Evolutionary conservation across 1,284 basidiomycete species (phyloP).

Genomic region (Marasmius fiardii): DNA sequence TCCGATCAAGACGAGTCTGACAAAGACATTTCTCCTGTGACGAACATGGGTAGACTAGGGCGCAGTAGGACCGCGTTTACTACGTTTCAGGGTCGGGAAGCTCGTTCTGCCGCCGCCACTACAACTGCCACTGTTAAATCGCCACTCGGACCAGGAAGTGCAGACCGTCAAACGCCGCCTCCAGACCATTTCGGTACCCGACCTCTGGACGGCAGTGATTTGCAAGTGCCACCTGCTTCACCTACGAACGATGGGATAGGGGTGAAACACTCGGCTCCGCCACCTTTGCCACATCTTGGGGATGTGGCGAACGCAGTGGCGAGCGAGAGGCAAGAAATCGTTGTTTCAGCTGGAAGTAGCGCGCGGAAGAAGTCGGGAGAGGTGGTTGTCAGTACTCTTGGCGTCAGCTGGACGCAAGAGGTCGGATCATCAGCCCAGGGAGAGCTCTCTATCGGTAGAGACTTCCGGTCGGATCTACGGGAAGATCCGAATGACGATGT

Average conservation of each 20-base stretch:
- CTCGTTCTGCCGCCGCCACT: neutral
- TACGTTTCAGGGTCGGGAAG: neutral
- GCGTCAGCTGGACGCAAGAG: neutral
- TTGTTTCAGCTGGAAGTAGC: neutral
- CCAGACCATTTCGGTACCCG: too few relatives aligned
- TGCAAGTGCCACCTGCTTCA: too few relatives aligned
- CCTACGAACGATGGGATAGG: too few relatives aligned
- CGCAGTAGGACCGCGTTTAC: neutral
- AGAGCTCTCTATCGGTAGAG: neutral
- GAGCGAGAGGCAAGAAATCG: neutral
- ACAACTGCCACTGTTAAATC: neutral
- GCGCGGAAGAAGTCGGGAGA: neutral
- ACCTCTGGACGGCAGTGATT: too few relatives aligned
- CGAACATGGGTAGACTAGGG: neutral
- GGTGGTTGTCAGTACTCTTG: neutral
- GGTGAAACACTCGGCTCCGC: neutral
- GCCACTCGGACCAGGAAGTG: too few relatives aligned
- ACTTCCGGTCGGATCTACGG: neutral
- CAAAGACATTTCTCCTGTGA: neutral
- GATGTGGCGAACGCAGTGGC: neutral
- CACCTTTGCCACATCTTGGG: neutral
- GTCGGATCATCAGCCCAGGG: neutral
- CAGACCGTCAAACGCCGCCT: too few relatives aligned
- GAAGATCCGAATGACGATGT: neutral
- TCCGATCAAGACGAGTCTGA: neutral